Evolutionary conservation across 2,329 filamentous ascomycete genomes (phyloP).

Genomic region (Ophiostoma ulmi): DNA sequence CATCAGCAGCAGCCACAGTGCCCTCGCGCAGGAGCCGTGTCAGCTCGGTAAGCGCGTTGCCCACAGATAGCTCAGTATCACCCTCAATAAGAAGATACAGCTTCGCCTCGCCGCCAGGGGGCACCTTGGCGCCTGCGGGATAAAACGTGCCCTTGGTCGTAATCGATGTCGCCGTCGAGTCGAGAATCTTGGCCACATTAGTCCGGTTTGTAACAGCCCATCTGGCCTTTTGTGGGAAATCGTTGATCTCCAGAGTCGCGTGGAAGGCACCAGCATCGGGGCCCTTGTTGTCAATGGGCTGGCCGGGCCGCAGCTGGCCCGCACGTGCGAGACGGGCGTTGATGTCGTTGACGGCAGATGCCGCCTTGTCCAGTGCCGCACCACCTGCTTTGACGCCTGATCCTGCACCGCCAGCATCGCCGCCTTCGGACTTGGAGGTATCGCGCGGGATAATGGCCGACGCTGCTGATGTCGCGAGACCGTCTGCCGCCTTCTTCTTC

Average conservation of each 20-base stretch:
- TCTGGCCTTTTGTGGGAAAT: constrained; percentile 96
- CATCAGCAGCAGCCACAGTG: constrained; percentile 81
- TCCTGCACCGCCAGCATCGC: constrained; percentile 2
- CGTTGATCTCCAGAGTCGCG: constrained; percentile 96
- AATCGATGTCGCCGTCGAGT: constrained; percentile 90
- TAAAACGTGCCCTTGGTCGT: constrained; percentile 97
- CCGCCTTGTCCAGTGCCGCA: constrained; percentile 71
- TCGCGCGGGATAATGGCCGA: constrained; percentile 54
- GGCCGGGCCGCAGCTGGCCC: constrained; percentile 82
- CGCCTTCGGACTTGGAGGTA: constrained; percentile 38
- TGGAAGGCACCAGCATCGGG: constrained; percentile 96
- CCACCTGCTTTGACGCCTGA: constrained; percentile 29
- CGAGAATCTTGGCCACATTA: constrained; percentile 96
- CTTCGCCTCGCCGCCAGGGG: constrained; percentile 74
- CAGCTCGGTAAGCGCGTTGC: constrained; percentile 83
- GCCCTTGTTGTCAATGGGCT: constrained; percentile 96
- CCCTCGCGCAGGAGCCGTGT: constrained; percentile 84
- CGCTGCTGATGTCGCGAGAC: constrained; percentile 58
- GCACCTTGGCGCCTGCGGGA: constrained; percentile 71
- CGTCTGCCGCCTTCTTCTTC: constrained; percentile 64
- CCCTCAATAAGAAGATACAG: constrained; percentile 97
- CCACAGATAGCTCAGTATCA: constrained; percentile 88
- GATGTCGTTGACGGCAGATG: constrained; percentile 85
- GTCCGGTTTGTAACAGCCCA: constrained; percentile 99
- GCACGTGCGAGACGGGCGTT: constrained; percentile 85